A percentile compares a stretch with the other conserved stretches of the same genome.
phyloP scores from a whole-genome alignment of 2,329 filamentous ascomycete species.

The Coleophoma cylindrospora region DNA sequence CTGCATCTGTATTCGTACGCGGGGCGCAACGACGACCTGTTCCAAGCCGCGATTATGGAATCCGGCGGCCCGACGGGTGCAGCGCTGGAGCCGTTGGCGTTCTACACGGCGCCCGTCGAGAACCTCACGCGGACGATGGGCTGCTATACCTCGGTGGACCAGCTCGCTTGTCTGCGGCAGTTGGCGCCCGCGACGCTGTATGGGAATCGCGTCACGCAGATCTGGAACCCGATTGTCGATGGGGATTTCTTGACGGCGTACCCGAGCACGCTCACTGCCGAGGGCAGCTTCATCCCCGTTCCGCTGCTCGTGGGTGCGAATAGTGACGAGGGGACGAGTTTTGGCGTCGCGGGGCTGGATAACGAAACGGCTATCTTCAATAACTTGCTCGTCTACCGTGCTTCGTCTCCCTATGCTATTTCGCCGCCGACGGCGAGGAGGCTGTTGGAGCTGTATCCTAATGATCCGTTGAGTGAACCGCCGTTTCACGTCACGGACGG shows the following conservation, averaged over 20 bases:
- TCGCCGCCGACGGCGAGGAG: constrained; percentile 37
- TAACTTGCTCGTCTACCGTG: constrained; percentile 35
- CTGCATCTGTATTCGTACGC: constrained; percentile 48
- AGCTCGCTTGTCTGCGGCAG: constrained; percentile 15
- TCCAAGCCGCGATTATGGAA: constrained; percentile 46
- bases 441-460: constrained; percentile 41
- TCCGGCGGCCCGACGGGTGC: constrained; percentile 33
- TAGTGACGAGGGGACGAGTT: constrained; percentile 40
- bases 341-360: constrained; percentile 33
- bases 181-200: constrained; percentile 12
- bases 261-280: constrained; percentile 37
- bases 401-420: constrained; percentile 31
- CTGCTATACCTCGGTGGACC: constrained; percentile 14
- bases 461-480: constrained; percentile 40
- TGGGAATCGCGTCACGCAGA: constrained; percentile 10
- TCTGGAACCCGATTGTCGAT: constrained; percentile 27
- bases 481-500: constrained; percentile 35
- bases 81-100: constrained; percentile 17
- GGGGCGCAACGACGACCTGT: constrained; percentile 48
- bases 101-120: constrained; percentile 27
- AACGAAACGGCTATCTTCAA: constrained; percentile 38
- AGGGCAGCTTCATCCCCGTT: constrained; percentile 36
- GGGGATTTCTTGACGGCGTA: constrained; percentile 42
- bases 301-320: constrained; percentile 44
- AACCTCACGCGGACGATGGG: constrained; percentile 26